These are phyloP conservation scores for Typha latifolia DNA, from an alignment of 176 grass and related monocot genomes.

Conservation along the genomic window DNA sequence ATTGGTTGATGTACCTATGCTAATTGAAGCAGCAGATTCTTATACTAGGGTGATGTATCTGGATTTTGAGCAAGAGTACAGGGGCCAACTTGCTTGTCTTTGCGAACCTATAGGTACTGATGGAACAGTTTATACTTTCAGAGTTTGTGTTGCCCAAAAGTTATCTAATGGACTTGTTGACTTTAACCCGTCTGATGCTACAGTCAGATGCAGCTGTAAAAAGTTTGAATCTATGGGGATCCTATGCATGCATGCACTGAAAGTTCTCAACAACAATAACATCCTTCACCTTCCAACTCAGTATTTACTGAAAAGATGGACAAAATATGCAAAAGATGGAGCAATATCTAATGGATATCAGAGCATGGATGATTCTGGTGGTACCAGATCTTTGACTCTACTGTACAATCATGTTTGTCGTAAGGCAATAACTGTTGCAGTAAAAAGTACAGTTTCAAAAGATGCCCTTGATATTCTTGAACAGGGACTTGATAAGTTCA, in stretches of 20 bases:
- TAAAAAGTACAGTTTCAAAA: neutral
- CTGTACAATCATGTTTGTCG: neutral
- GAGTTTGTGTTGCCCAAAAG: conserved; percentile 3
- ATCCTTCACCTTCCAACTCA: conserved; percentile 18
- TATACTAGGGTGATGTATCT: conserved; percentile 7
- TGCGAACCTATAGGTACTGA: conserved; percentile 15
- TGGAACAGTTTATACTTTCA: conserved; percentile 3
- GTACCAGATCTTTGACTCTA: neutral
- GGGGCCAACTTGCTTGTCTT: conserved; percentile 17
- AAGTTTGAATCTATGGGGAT: conserved; percentile 28
- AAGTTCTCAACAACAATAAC: conserved; percentile 20
- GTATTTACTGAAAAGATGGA: conserved; percentile 36
- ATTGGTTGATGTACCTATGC: conserved; percentile 16
- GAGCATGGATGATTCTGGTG: neutral
- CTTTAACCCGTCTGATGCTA: conserved; percentile 5
- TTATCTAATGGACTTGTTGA: conserved; percentile 7
- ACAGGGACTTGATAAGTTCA: neutral
- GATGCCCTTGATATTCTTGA: neutral
- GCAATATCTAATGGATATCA: neutral
- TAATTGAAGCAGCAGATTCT: conserved; percentile 12
- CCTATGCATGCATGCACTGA: conserved; percentile 30
- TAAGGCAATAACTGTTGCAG: neutral
- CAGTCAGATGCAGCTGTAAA: conserved; percentile 19
- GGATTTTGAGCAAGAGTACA: conserved; percentile 18
- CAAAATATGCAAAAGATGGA: conserved; percentile 1